Percentiles rank a stretch among this genome's conserved stretches.
phyloP scores from a whole-genome alignment of 1,284 basidiomycete genomes.

The Cryptococcus sp. region DNA sequence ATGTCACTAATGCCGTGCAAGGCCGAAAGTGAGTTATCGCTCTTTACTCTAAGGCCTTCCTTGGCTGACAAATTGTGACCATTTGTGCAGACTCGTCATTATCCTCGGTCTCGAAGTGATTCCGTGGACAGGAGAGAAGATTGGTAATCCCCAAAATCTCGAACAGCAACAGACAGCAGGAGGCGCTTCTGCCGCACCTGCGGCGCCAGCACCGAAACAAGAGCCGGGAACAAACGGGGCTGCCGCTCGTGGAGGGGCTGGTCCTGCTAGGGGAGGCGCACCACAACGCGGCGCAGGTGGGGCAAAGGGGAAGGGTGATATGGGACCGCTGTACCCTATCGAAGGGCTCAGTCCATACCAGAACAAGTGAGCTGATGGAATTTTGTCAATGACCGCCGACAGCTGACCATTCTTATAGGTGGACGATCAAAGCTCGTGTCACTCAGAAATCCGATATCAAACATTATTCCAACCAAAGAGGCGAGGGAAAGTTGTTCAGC shows the following conservation, averaged over 20 bases:
- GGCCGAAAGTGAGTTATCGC: conserved; percentile 66
- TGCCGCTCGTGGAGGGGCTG: conserved; percentile 21
- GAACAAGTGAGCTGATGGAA: conserved; percentile 65
- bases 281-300: too few species aligned
- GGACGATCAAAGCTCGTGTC: conserved; percentile 96
- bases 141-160: conserved; percentile 67
- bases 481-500: conserved; percentile 94
- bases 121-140: conserved; percentile 62
- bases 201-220: conserved; percentile 27
- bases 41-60: conserved; percentile 3
- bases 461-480: conserved; percentile 83
- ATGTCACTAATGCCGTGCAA: conserved; percentile 82
- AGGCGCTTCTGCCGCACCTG: conserved; percentile 29
- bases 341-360: conserved; percentile 95
- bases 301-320: conserved; percentile 31
- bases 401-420: conserved; percentile 50
- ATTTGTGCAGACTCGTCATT: conserved; percentile 71
- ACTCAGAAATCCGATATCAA: conserved; percentile 87
- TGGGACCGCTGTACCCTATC: conserved; percentile 74
- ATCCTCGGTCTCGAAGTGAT: conserved; percentile 71
- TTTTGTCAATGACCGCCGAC: background rate
- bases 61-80: background rate
- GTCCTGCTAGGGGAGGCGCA: conserved; percentile 5
- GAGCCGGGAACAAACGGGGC: conserved; percentile 23
- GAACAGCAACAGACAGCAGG: conserved; percentile 42